Conservation (phyloP, 345 rosid genomes). For the Garcia nutans region DNA sequence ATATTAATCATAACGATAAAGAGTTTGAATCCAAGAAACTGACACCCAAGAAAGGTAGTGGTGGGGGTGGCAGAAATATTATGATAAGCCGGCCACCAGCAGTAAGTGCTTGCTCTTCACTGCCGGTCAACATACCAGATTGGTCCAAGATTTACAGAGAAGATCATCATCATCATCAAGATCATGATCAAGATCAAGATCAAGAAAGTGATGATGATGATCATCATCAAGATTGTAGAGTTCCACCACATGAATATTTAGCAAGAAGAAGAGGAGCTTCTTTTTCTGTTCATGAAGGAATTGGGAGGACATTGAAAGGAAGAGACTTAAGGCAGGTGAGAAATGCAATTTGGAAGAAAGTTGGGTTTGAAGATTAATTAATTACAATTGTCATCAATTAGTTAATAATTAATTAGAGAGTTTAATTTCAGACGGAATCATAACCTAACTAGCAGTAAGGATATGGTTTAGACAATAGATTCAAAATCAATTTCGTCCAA, state of each 20-base stretch:
- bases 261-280: slow-evolving; percentile 47
- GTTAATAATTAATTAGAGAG: not conserved
- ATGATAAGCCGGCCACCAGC: slow-evolving; percentile 1
- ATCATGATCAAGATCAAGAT: slow-evolving; percentile 20
- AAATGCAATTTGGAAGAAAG: slow-evolving; percentile 47
- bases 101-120: slow-evolving; percentile 34
- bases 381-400: too few relatives aligned
- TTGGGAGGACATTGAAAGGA: slow-evolving; percentile 50
- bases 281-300: slow-evolving; percentile 48
- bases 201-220: slow-evolving; percentile 1
- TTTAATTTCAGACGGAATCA: too few relatives aligned
- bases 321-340: slow-evolving; percentile 49
- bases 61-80: slow-evolving; percentile 31
- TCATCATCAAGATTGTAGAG: slow-evolving; percentile 13
- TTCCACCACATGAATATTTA: slow-evolving; percentile 47
- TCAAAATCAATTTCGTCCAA: too few relatives aligned
- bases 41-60: slow-evolving; percentile 32
- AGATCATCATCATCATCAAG: slow-evolving; percentile 27
- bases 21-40: slow-evolving; percentile 36
- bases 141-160: slow-evolving; percentile 74
- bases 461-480: too few relatives aligned
- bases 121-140: slow-evolving; percentile 74
- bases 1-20: not conserved
- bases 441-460: too few relatives aligned
- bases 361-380: slow-evolving; percentile 46